A percentile compares a stretch with the other conserved stretches of the same genome.
These are phyloP conservation scores for Metschnikowia vanudenii DNA, from an alignment of 805 yeast genomes.

Conservation along the genomic window DNA sequence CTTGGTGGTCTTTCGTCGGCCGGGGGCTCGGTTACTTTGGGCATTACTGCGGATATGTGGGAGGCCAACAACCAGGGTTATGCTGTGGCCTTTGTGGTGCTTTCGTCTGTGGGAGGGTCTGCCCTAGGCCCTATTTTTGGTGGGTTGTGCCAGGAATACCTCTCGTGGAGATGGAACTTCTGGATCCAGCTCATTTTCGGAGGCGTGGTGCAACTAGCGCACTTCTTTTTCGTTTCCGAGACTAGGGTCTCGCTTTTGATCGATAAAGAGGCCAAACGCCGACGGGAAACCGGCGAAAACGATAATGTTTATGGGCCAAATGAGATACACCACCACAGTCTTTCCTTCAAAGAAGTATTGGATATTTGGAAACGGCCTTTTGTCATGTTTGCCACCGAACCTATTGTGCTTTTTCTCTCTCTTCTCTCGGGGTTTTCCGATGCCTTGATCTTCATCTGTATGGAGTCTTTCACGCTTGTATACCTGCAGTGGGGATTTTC, in stretches of 20 bases:
- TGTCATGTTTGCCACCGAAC: constrained; percentile 37
- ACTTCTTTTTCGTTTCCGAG: constrained; percentile 35
- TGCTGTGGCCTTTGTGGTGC: constrained; percentile 33
- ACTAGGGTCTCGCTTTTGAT: constrained; percentile 34
- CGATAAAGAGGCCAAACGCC: constrained; percentile 37
- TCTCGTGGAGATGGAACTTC: constrained; percentile 26
- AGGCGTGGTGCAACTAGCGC: constrained; percentile 31
- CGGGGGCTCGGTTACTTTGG: constrained; percentile 36
- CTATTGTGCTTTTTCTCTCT: constrained; percentile 39
- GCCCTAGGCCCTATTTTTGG: constrained; percentile 32
- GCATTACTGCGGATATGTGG: constrained; percentile 37
- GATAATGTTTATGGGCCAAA: constrained; percentile 36
- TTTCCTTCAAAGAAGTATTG: constrained; percentile 26
- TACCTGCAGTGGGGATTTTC: constrained; percentile 37
- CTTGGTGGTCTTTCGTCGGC: constrained; percentile 34
- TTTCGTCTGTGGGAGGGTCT: constrained; percentile 33
- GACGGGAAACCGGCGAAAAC: constrained; percentile 33
- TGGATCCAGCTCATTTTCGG: constrained; percentile 39
- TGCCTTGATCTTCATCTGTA: constrained; percentile 40
- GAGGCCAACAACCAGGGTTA: constrained; percentile 32
- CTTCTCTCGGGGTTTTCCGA: constrained; percentile 42
- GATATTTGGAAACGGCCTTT: constrained; percentile 40
- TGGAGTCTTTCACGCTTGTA: constrained; percentile 36
- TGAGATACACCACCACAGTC: constrained; percentile 22
- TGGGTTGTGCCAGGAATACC: constrained; percentile 21